phyloP scores from a whole-genome alignment of 2,329 filamentous ascomycete genomes.

The Pseudopyrenochaeta lycopersici region DNA sequence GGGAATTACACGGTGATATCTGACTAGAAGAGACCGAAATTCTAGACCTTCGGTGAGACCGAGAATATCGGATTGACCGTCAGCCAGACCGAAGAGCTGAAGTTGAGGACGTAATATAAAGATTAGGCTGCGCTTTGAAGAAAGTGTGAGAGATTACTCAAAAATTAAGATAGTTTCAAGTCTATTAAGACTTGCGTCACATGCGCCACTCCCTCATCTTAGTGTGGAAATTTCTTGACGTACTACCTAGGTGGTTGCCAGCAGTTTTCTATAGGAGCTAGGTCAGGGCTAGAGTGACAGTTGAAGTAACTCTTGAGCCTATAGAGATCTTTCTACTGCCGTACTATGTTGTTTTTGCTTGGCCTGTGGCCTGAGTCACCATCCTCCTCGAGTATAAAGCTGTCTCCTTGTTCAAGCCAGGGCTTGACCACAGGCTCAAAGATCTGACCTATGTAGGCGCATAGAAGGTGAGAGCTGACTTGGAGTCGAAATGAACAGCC shows the following conservation, averaged over 20 bases:
- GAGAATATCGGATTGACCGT: no score
- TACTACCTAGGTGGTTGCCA: constrained; percentile 14
- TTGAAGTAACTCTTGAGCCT: constrained; percentile 17
- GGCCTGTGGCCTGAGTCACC: constrained; percentile 10
- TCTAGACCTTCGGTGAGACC: no score
- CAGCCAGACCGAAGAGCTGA: no score
- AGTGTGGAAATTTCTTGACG: constrained; percentile 11
- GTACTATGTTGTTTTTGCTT: constrained; percentile 10
- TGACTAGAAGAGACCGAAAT: no score
- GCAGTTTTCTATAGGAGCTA: constrained; percentile 18
- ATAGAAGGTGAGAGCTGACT: no score
- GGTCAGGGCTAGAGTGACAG: constrained; percentile 9
- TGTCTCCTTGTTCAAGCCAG: constrained; percentile 3
- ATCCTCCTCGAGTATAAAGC: constrained; percentile 15
- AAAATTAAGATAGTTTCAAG: no score
- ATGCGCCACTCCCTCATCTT: constrained; percentile 7
- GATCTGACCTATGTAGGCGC: constrained; percentile 10
- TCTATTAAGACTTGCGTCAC: no score
- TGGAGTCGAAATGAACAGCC: no score
- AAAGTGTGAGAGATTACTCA: no score
- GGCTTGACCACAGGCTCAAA: constrained; percentile 14
- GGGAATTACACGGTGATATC: no score
- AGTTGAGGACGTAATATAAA: no score
- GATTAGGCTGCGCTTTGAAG: no score
- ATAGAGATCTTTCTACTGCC: constrained; percentile 9